These are phyloP conservation scores for Tricholoma sp. DNA, from an alignment of 768 basidiomycete genomes.

Conservation along the genomic window DNA sequence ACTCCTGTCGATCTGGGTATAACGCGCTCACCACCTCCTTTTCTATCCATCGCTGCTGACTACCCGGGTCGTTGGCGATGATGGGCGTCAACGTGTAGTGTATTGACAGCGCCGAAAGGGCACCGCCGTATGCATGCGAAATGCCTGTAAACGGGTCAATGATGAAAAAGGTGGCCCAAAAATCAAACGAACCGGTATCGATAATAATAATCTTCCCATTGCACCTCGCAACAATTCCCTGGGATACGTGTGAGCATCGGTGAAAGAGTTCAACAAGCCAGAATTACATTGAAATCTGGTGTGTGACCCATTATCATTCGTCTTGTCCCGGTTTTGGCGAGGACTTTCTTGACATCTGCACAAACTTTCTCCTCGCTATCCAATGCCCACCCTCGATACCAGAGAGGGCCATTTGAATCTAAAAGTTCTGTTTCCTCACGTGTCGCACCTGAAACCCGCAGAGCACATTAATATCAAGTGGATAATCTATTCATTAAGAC, in stretches of 20 bases:
- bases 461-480: constrained; percentile 5
- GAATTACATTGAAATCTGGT: constrained; percentile 69
- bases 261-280: not conserved
- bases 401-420: constrained; percentile 74
- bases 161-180: not conserved
- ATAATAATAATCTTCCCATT: constrained; percentile 93
- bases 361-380: constrained; percentile 69
- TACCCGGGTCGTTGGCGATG: constrained; percentile 21
- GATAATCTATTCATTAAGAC: not conserved
- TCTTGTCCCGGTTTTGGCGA: constrained; percentile 72
- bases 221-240: constrained; percentile 83
- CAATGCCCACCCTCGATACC: constrained; percentile 94
- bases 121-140: constrained; percentile 93
- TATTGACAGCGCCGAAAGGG: constrained; percentile 82
- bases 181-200: constrained; percentile 63
- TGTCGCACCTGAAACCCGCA: constrained; percentile 43
- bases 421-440: constrained; percentile 69
- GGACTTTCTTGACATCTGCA: constrained; percentile 60
- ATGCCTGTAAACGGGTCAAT: constrained; percentile 53
- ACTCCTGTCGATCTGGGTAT: constrained; percentile 48
- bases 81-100: constrained; percentile 76
- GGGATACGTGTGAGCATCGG: not conserved
- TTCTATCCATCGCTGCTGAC: constrained; percentile 48
- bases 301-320: constrained; percentile 97
- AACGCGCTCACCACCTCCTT: constrained; percentile 63